Percentiles rank a stretch among this genome's conserved stretches.
phyloP scores from a whole-genome alignment of 371 early-diverging fungal species.

The Apophysomyces ossiformis region DNA sequence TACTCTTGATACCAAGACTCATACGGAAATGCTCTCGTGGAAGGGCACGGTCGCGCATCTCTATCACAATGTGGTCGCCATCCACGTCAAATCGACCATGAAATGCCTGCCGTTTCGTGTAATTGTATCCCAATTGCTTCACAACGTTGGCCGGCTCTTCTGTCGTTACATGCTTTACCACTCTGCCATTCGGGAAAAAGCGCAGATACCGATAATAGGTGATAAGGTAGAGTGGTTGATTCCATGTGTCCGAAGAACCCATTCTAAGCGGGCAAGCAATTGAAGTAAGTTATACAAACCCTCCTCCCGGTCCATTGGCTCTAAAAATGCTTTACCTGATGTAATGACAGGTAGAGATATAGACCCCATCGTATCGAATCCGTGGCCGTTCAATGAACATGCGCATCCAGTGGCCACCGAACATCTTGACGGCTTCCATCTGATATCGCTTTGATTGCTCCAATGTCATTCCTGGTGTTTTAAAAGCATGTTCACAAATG shows the following conservation, averaged over 20 bases:
- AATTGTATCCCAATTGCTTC: conserved; percentile 29
- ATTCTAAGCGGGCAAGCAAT: conserved; percentile 25
- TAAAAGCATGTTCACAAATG: conserved; percentile 53
- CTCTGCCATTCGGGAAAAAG: conserved; percentile 62
- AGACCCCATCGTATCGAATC: conserved; percentile 70
- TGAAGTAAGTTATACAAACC: background rate
- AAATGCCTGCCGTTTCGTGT: conserved; percentile 47
- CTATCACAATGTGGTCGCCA: conserved; percentile 27
- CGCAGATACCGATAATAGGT: conserved; percentile 75
- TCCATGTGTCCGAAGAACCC: conserved; percentile 56
- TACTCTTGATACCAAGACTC: conserved; percentile 51
- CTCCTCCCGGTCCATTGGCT: background rate
- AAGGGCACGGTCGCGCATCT: conserved; percentile 38
- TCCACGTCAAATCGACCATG: conserved; percentile 46
- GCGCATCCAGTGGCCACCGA: conserved; percentile 44
- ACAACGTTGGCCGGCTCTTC: conserved; percentile 59
- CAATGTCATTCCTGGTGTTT: conserved; percentile 35
- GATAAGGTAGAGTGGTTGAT: conserved; percentile 68
- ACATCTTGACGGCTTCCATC: conserved; percentile 28
- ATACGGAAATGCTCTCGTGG: conserved; percentile 49
- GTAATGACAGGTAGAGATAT: conserved; percentile 71
- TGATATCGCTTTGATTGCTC: conserved; percentile 28
- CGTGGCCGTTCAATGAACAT: conserved; percentile 72
- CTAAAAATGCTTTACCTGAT: conserved; percentile 40
- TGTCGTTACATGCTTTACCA: conserved; percentile 55